Evolutionary conservation across 441 rosid species (phyloP), one percentile per base, ranked within the genome.

Genomic region (Metrosideros polymorpha): DNA sequence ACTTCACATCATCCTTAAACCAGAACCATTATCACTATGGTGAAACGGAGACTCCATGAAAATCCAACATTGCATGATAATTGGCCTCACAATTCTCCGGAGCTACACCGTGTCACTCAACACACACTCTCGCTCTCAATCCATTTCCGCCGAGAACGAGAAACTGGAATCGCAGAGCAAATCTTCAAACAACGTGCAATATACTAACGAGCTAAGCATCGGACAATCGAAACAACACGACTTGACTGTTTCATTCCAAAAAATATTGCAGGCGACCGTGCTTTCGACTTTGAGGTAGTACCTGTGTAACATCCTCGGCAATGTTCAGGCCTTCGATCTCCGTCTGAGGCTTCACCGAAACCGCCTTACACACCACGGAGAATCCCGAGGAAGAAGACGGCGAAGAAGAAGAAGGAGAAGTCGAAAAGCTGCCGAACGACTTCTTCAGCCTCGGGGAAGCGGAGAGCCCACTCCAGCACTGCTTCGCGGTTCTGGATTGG

Each of bases 261-360:
- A 19, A 50, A 47, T n/a, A 27, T 52, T 35, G 30, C 47, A 3
- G 47, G 15, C 12, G 79, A 71, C 49, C 1, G 47, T 25, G 79
- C 49, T 39, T 7, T 71, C n/a, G 45, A 22, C 79, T 39, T 79
- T 86, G 15, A 15, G 57, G 45, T 30, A 94, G 45, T 30, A 94
- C 99, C 98, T 96, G 97, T 87, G 98, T 91, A 29, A 96, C 99
- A 89, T 94, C 94, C 2, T 94, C 97, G n/a, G 99, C 99, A 88
- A 96, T 93, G 92, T 97, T 96, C 88, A 95, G 97, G 10, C 94
- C 93, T 87, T 94, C 96, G 75, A 93, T 84, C 75, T 91, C 95
- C 86, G 96, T 90, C 87, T 89, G 91, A 1, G 96, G 94, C 93
- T 92, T 89, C 30, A 91, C 90, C 54, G 97, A 92, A 14, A 94